Evolutionary conservation across 2,329 filamentous ascomycete species (phyloP), one percentile per base, ranked within the genome.

Genomic region (Triangularia setosa): DNA sequence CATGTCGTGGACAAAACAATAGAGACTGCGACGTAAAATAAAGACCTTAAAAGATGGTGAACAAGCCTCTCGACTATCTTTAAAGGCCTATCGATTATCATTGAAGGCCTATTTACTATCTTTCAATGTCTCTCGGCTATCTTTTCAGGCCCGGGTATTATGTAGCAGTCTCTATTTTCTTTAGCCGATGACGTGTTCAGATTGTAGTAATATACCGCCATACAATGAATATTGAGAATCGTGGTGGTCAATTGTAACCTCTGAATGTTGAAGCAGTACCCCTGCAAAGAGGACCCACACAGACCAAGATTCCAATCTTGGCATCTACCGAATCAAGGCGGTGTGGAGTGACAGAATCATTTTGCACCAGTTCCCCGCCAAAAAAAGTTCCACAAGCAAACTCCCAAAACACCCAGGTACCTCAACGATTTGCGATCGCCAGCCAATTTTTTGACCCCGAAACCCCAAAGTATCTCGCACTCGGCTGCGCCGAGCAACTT

Each of bases 361-460:
- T 69, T 68, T 67, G 65, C 68, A 58, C 14, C 14, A 16, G 23
- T 64, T 68, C 67, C 67, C 69, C 70, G 67, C 65, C 65, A 68
- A 69, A 70, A 48, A 54, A 40, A 33, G 63, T 52, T 64, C 62
- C 65, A 64, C 59, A 30, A 25, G 14, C 4, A 9, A 12, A 24
- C 4, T 2, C 23, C 52, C 52, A 55, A 52, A 25, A 44, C 33
- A 33, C n/a, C 40, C n/a, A 60, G 48, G 60, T 62, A 57, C 25
- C 48, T 23, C 18, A 9, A 48, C 6, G 40, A 48, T 14, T 48
- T 48, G 40, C n/a, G 40, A 48, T 48, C 40, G 18, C n/a, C 40
- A 48, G n/a, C 40, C 11, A 11, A 3, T 48, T 21, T 23, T 60
- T 16, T 14, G 9, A 33, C 54, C 28, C 52, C 52, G n/a, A 25